Percentiles rank a stretch among this genome's conserved stretches.
Conservation (phyloP, 2,329 filamentous ascomycete species). For the Pestalotiopsis sp. region DNA sequence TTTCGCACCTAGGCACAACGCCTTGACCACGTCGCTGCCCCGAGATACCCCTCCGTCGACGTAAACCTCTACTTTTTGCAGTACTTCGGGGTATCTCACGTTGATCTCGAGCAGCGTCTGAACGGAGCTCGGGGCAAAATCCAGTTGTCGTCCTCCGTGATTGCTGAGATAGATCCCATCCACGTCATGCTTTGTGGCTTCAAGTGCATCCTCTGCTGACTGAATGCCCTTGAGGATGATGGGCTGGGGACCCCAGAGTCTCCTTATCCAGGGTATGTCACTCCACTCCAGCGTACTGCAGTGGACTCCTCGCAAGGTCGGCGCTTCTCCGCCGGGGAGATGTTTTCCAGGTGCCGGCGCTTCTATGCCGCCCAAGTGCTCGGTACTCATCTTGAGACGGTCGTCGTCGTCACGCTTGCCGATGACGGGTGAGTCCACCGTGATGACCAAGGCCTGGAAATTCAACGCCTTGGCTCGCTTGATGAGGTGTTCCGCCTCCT, state of each 20-base stretch:
- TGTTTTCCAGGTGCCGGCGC: not conserved
- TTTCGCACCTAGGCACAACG: not conserved
- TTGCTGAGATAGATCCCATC: constrained; percentile 17
- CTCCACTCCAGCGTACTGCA: constrained; percentile 17
- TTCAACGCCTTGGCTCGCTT: constrained; percentile 42
- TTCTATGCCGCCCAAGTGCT: not conserved
- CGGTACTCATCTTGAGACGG: not conserved
- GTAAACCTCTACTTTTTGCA: not conserved
- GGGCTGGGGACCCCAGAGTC: constrained; percentile 11
- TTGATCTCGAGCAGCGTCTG: constrained; percentile 8
- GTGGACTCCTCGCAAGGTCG: constrained; percentile 12
- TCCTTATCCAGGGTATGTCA: constrained; percentile 16
- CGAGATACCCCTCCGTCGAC: not conserved
- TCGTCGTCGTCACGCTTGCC: constrained; percentile 36
- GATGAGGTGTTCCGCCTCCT: constrained; percentile 50
- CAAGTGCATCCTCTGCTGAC: constrained; percentile 15
- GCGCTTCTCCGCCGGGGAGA: constrained; percentile 12
- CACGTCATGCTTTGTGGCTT: constrained; percentile 13
- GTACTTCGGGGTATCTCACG: not conserved
- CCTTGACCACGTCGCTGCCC: constrained; percentile 7
- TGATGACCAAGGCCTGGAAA: constrained; percentile 55
- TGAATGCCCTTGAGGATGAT: constrained; percentile 19
- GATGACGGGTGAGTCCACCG: constrained; percentile 57
- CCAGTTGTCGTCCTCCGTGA: constrained; percentile 13
- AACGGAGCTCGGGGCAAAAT: constrained; percentile 5